phyloP scores from a whole-genome alignment of 352 stramenopile species.

The Phytophthora multivora region DNA sequence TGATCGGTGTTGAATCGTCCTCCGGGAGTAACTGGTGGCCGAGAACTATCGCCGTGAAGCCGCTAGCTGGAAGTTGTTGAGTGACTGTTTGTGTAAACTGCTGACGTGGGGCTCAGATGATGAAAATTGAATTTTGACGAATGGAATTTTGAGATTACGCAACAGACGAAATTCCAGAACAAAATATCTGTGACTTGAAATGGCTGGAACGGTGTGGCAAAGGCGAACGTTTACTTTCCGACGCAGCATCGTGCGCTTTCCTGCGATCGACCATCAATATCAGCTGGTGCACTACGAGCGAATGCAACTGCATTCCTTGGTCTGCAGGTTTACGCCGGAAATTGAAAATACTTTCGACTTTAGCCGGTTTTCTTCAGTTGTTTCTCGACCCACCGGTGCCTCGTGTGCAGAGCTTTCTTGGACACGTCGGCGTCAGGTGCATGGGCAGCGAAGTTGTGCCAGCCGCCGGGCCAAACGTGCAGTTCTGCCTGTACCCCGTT shows the following conservation, averaged over 20 bases:
- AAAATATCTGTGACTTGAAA: not conserved
- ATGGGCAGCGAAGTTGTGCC: constrained; percentile 29
- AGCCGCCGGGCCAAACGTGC: constrained; percentile 32
- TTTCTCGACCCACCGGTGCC: constrained; percentile 27
- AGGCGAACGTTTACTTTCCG: constrained; percentile 14
- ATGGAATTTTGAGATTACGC: constrained; percentile 5
- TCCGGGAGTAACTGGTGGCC: not conserved
- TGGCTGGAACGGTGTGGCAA: too few species aligned
- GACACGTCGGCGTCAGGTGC: constrained; percentile 21
- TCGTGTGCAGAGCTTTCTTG: constrained; percentile 25
- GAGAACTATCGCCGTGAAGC: not conserved
- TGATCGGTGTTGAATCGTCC: not conserved
- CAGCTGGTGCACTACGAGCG: not conserved
- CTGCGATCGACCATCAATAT: constrained; percentile 4
- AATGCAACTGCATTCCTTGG: too few species aligned
- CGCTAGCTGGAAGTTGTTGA: constrained; percentile 20
- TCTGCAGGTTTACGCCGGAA: too few species aligned
- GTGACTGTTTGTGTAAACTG: constrained; percentile 24
- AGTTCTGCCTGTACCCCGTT: constrained; percentile 24
- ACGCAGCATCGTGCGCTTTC: constrained; percentile 7
- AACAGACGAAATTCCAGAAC: constrained; percentile 30
- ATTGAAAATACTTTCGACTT: not conserved
- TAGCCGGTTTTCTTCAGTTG: constrained; percentile 7
- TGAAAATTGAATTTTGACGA: constrained; percentile 8
- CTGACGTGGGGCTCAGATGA: constrained; percentile 25